Conservation (phyloP, 2,329 filamentous ascomycete genomes). For the Xylaria sp. region DNA sequence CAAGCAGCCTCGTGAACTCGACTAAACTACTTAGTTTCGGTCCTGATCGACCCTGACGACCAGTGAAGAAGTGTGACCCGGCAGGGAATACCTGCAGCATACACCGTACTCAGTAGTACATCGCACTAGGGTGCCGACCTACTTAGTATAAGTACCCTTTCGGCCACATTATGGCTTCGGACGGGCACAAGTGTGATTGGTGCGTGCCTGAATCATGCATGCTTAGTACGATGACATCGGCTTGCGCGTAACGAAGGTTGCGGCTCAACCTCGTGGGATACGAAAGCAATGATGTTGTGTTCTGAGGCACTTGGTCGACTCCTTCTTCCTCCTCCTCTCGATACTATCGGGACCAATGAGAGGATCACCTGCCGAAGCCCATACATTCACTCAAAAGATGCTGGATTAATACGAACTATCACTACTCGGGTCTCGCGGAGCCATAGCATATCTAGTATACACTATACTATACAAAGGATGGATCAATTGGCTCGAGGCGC, state of each 20-base stretch:
- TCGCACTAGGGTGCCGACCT: neutral
- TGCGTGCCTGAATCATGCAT: slow-evolving; percentile 38
- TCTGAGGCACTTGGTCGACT: neutral
- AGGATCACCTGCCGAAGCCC: neutral
- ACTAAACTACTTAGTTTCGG: slow-evolving; percentile 1
- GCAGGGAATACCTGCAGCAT: slow-evolving; percentile 9
- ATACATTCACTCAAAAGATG: neutral
- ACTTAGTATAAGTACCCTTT: no score
- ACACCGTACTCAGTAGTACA: slow-evolving; percentile 7
- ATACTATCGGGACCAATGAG: neutral
- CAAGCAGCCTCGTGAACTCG: slow-evolving; percentile 13
- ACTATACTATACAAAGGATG: slow-evolving; percentile 1
- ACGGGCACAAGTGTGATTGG: slow-evolving; percentile 31
- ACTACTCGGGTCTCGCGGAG: slow-evolving; percentile 8
- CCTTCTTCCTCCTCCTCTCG: neutral
- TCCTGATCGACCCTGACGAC: slow-evolving; percentile 13
- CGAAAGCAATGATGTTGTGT: neutral
- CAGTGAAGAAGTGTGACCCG: slow-evolving; percentile 18
- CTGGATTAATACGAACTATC: neutral
- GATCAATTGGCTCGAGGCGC: slow-evolving; percentile 29
- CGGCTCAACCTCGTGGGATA: slow-evolving; percentile 6
- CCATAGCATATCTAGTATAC: neutral
- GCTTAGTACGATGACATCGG: slow-evolving; percentile 16
- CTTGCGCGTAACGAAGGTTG: slow-evolving; percentile 1
- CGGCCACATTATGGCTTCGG: neutral